Base-by-base conservation (phyloP, 2,329 filamentous ascomycete species). In the Hirsutella minnesotensis region DNA sequence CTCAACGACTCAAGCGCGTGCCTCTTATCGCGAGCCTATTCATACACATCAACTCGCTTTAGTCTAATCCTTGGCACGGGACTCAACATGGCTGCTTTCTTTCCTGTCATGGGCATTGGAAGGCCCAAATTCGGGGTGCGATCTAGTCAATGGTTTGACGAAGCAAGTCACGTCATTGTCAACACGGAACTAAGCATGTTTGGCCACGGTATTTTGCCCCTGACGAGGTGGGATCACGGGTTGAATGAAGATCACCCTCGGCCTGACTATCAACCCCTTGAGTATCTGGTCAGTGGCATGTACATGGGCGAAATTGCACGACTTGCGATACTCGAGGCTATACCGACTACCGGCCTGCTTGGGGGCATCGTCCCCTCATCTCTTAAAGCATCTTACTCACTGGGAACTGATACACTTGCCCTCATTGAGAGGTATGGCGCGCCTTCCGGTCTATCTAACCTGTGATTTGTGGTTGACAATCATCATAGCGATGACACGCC, bases 151-250 rank as follows among this genome's bases (percentile, higher is more conserved):
- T 81, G 78, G 77, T 75, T 76, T 51, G 65, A 72, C 19, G 63
- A 65, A 18, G 77, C 76, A 4, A 73, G 67, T 44, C 74, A 81
- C 50, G 76, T 82, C 44, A 74, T 83, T 46, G 70, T 83, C 50
- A 83, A 83, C 56, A 81, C 77, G 1, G 79, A 83, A 56, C 58
- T 82, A 29, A 73, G 77, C 50, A 82, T 83, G 77, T 81, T 81
- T 53, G 79, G 79, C 13, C 62, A 68, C 40, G 70, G 63, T 44
- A 68, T 79, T 39, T 59, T 82, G 21, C 77, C 78, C 7, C 51
- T 74, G 43, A 82, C 78, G 3, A 68, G 67, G 49, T 83, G 79
- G 78, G 79, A 83, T 48, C 56, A 60, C 16, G 55, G 62, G 5
- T 60, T 83, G 13, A 71, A 72, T 38, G 64, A 63, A 2, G 63